Percentiles rank a stretch among this genome's conserved stretches.
Conservation (phyloP, 179 eudicot species). For the Beta macrorhiza region DNA sequence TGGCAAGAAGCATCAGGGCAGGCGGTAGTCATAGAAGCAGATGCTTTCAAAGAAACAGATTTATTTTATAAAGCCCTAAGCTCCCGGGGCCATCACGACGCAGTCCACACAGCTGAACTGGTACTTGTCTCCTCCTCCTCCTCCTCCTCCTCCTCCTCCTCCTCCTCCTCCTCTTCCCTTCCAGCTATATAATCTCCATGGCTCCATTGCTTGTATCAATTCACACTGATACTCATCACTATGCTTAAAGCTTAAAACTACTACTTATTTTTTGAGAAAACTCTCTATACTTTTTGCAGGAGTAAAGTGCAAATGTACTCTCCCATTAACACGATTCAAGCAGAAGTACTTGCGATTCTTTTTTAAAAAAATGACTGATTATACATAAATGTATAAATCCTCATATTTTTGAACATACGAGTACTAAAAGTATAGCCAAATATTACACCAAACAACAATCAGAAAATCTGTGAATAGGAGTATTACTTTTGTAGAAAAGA, state of each 20-base stretch:
- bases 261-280: not conserved
- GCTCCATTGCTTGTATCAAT: not conserved
- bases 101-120: conserved; percentile 95
- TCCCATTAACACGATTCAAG: not conserved
- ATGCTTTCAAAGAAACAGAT: conserved; percentile 96
- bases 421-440: not conserved
- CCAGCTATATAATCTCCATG: not conserved
- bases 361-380: not conserved
- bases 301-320: not conserved
- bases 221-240: not conserved
- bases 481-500: not conserved
- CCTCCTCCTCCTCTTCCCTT: not conserved
- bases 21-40: conserved; percentile 95
- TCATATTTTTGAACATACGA: not conserved
- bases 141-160: not conserved
- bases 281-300: not conserved
- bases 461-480: not conserved
- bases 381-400: not conserved
- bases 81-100: conserved; percentile 84
- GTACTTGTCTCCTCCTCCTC: conserved; percentile 36
- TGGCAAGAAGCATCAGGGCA: conserved; percentile 96
- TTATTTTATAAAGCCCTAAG: conserved; percentile 89
- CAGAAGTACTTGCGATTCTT: not conserved
- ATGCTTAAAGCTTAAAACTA: not conserved
- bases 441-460: not conserved